Evolutionary conservation across 2,329 filamentous ascomycete species (phyloP).

Genomic region (Hymenoscyphus scutula): DNA sequence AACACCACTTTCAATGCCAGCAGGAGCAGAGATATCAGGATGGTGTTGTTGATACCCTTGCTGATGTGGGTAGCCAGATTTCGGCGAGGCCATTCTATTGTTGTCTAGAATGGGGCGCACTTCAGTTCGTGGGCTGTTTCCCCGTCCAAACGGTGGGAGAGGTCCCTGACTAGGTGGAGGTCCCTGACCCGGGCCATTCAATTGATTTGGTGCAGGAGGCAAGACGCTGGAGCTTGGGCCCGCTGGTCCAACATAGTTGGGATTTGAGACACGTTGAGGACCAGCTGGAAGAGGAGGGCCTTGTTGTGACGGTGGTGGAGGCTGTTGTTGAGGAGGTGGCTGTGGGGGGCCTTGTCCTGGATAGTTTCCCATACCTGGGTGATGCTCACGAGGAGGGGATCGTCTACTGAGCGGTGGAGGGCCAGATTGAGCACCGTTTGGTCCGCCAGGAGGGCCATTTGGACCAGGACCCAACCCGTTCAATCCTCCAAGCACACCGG

Average conservation of each 20-base stretch:
- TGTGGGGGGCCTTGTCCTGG: slow-evolving; percentile 49
- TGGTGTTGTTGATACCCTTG: slow-evolving; percentile 72
- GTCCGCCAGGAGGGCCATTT: slow-evolving; percentile 49
- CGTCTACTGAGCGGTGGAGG: slow-evolving; percentile 31
- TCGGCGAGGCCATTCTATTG: slow-evolving; percentile 85
- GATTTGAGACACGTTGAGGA: slow-evolving; percentile 57
- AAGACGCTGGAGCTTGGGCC: slow-evolving; percentile 39
- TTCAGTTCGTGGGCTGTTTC: slow-evolving; percentile 79
- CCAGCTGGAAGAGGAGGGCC: slow-evolving; percentile 37
- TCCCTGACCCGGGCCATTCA: slow-evolving; percentile 29
- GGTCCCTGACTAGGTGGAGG: slow-evolving; percentile 18
- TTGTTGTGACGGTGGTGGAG: slow-evolving; percentile 41
- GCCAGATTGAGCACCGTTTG: slow-evolving; percentile 22
- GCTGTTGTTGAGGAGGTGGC: slow-evolving; percentile 55
- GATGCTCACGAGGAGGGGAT: slow-evolving; percentile 46
- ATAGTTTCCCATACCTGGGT: slow-evolving; percentile 24
- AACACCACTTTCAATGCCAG: slow-evolving; percentile 55
- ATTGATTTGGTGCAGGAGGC: slow-evolving; percentile 42
- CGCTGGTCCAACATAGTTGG: slow-evolving; percentile 53
- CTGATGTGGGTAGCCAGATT: slow-evolving; percentile 78
- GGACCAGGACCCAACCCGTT: neutral
- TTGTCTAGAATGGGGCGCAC: slow-evolving; percentile 80
- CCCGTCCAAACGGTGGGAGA: slow-evolving; percentile 70
- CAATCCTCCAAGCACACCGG: neutral
- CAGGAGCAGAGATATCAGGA: slow-evolving; percentile 48